phyloP scores from a whole-genome alignment of 1,284 basidiomycete genomes.

The Ceratobasidium sp. region DNA sequence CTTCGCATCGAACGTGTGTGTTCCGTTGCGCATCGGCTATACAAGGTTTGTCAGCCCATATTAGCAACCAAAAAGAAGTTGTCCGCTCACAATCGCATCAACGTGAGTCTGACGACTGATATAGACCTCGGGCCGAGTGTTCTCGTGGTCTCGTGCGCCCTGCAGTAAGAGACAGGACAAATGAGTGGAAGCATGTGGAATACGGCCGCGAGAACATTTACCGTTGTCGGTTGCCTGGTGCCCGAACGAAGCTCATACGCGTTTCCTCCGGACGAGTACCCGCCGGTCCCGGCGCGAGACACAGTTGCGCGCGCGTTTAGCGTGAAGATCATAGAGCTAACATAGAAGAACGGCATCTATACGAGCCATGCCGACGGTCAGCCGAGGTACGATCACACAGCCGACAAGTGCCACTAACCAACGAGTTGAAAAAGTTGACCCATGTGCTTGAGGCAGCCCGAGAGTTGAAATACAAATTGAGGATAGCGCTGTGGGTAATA shows the following conservation, averaged over 20 bases:
- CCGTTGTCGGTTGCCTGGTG: constrained; percentile 12
- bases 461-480: constrained; percentile 34
- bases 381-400: too few species aligned
- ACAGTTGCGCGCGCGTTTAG: constrained; percentile 31
- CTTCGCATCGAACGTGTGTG: constrained; percentile 18
- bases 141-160: background rate
- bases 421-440: constrained; percentile 42
- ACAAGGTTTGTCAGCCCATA: background rate
- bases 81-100: constrained; percentile 26
- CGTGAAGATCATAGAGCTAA: constrained; percentile 37
- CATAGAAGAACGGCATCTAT: constrained; percentile 41
- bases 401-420: constrained; percentile 15
- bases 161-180: background rate
- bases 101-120: constrained; percentile 33
- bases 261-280: constrained; percentile 17
- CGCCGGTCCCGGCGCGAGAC: constrained; percentile 6
- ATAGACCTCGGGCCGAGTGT: constrained; percentile 15
- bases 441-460: constrained; percentile 14
- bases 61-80: background rate
- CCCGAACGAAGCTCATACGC: constrained; percentile 30
- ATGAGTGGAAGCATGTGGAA: too few species aligned
- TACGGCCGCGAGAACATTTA: background rate
- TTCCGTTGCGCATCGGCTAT: background rate
- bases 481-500: background rate
- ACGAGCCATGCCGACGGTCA: background rate